A percentile compares a stretch with the other conserved stretches of the same genome.
Conservation (phyloP, 2,329 filamentous ascomycete genomes). For the Apiospora marii region DNA sequence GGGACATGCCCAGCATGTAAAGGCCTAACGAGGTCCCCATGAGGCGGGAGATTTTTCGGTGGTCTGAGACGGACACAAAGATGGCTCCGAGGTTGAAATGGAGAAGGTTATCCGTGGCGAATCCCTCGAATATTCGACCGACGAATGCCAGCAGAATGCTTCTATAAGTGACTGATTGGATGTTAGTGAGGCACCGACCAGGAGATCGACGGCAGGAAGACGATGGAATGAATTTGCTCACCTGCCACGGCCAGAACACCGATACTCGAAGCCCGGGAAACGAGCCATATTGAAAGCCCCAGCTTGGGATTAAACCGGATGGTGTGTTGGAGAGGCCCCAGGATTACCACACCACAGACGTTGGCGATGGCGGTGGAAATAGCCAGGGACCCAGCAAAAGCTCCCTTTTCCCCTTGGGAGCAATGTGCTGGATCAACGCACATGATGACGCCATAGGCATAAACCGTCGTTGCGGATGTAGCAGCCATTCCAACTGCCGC, state of each 20-base stretch:
- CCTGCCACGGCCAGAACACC: too few relatives aligned
- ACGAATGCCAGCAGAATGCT: constrained; percentile 28
- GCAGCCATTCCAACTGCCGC: constrained; percentile 15
- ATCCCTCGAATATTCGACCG: constrained; percentile 31
- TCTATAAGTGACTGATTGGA: constrained; percentile 20
- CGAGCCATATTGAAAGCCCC: too few relatives aligned
- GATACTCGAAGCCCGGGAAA: too few relatives aligned
- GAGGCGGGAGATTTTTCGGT: constrained; percentile 21
- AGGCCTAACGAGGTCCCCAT: constrained; percentile 30
- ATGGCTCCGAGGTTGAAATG: constrained; percentile 31
- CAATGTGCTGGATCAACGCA: constrained; percentile 10
- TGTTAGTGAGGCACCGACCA: neutral
- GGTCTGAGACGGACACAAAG: constrained; percentile 22
- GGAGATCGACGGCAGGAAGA: too few relatives aligned
- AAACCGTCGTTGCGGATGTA: constrained; percentile 13
- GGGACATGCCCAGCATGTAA: constrained; percentile 32
- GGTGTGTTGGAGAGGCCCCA: too few relatives aligned
- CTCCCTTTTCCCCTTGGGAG: too few relatives aligned
- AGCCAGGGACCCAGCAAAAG: too few relatives aligned
- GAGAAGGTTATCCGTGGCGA: constrained; percentile 33
- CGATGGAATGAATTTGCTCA: too few relatives aligned
- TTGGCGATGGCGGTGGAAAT: too few relatives aligned
- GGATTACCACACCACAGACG: too few relatives aligned
- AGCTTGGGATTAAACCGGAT: too few relatives aligned
- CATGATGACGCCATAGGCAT: constrained; percentile 3